Evolutionary conservation across 2,329 filamentous ascomycete species (phyloP).

Genomic region (Elsinoe necatrix): DNA sequence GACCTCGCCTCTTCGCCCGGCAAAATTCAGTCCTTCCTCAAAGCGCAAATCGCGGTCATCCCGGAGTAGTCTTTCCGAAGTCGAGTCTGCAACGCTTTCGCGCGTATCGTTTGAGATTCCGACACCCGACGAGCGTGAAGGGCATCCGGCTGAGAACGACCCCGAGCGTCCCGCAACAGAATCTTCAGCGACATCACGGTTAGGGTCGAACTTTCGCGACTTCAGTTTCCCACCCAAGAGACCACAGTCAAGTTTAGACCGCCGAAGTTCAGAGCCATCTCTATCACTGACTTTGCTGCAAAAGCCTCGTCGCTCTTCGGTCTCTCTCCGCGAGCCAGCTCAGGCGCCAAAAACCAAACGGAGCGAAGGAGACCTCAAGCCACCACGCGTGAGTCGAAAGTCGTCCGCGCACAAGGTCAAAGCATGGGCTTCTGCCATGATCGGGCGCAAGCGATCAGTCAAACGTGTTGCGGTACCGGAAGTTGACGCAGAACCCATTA

Average conservation of each 20-base stretch:
- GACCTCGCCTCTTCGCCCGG: slow-evolving; percentile 8
- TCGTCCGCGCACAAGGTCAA: slow-evolving; percentile 58
- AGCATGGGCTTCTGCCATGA: slow-evolving; percentile 49
- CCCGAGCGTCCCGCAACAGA: slow-evolving; percentile 1
- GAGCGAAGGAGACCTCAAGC: slow-evolving; percentile 12
- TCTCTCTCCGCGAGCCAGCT: slow-evolving; percentile 26
- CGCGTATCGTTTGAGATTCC: slow-evolving; percentile 1
- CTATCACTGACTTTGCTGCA: slow-evolving; percentile 23
- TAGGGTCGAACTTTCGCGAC: neutral
- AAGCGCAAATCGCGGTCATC: slow-evolving; percentile 14
- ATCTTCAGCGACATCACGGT: neutral
- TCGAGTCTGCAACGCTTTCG: slow-evolving; percentile 1
- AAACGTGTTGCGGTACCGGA: neutral
- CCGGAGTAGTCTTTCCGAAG: slow-evolving; percentile 9
- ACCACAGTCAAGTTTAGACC: slow-evolving; percentile 42
- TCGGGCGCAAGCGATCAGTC: slow-evolving; percentile 18
- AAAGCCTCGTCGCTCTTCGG: slow-evolving; percentile 25
- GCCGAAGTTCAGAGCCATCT: slow-evolving; percentile 34
- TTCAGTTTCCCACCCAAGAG: slow-evolving; percentile 9
- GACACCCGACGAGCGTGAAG: neutral
- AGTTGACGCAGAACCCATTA: neutral
- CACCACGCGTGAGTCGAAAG: slow-evolving; percentile 16
- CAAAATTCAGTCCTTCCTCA: slow-evolving; percentile 7
- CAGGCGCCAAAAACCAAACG: slow-evolving; percentile 16
- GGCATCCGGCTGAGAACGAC: neutral